phyloP scores from a whole-genome alignment of 441 rosid genomes.

The Melastoma candidum region DNA sequence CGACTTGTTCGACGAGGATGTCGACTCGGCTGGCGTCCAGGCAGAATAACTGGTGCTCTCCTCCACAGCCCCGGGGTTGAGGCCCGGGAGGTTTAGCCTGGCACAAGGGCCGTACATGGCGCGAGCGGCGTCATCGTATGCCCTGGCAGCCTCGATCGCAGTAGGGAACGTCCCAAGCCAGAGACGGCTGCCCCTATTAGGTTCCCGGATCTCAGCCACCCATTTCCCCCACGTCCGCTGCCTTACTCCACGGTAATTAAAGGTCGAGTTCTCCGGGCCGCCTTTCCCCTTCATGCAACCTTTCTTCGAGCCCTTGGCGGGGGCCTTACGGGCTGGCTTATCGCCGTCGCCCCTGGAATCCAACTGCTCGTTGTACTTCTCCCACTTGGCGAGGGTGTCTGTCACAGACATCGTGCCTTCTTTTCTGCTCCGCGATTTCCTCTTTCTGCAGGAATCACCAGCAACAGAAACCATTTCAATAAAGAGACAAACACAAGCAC shows the following conservation, averaged over 20 bases:
- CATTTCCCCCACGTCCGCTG: slow-evolving; percentile 92
- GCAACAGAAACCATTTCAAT: not conserved
- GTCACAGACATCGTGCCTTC: slow-evolving; percentile 30
- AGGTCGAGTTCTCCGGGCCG: slow-evolving; percentile 55
- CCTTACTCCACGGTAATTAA: slow-evolving; percentile 63
- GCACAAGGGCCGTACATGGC: slow-evolving; percentile 60
- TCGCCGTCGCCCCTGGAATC: slow-evolving; percentile 15
- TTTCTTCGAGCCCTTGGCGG: slow-evolving; percentile 62
- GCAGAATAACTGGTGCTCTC: too few species aligned
- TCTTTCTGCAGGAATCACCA: slow-evolving; percentile 26
- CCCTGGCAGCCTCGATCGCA: slow-evolving; percentile 60
- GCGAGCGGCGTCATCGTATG: slow-evolving; percentile 71
- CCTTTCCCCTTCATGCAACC: slow-evolving; percentile 92
- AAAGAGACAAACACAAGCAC: not conserved
- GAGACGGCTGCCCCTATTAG: slow-evolving; percentile 47
- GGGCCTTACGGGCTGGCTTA: slow-evolving; percentile 28
- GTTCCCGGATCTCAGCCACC: slow-evolving; percentile 85
- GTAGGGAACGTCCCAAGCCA: slow-evolving; percentile 79
- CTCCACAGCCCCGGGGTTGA: too few species aligned
- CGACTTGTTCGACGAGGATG: too few species aligned
- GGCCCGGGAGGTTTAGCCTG: slow-evolving; percentile 38
- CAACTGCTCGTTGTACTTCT: slow-evolving; percentile 28
- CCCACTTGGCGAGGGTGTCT: slow-evolving; percentile 53
- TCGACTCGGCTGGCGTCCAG: too few species aligned
- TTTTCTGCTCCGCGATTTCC: slow-evolving; percentile 29